Evolutionary conservation across 352 stramenopile species (phyloP).

Genomic region (Globisporangium abappressorium): DNA sequence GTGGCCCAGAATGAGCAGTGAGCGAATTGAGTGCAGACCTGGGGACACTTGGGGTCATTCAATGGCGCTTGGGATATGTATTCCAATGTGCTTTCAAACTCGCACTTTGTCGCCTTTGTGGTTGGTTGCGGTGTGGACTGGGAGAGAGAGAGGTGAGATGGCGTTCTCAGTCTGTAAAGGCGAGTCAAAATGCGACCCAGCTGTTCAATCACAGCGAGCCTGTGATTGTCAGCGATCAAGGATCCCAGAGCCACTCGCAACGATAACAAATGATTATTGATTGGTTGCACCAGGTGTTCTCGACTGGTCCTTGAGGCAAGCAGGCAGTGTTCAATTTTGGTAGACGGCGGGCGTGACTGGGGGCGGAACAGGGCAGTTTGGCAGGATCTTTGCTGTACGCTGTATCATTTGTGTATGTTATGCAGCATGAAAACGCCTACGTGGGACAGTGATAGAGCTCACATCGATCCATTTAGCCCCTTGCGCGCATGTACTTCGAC

Average conservation of each 20-base stretch:
- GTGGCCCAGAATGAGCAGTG: neutral
- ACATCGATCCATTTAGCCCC: too few species aligned
- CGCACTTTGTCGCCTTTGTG: neutral
- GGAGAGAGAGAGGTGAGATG: neutral
- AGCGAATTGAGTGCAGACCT: neutral
- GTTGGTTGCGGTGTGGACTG: neutral
- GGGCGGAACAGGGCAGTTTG: neutral
- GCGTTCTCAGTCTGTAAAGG: neutral
- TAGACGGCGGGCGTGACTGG: neutral
- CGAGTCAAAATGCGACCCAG: neutral
- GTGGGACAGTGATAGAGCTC: too few species aligned
- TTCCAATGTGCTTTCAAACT: neutral
- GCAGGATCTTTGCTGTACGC: too few species aligned
- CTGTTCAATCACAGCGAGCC: neutral
- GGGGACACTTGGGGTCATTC: neutral
- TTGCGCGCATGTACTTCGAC: too few species aligned
- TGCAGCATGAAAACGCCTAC: too few species aligned
- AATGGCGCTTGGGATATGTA: neutral
- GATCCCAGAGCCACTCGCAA: neutral
- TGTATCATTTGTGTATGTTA: too few species aligned
- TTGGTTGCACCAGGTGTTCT: neutral
- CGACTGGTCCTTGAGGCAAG: neutral
- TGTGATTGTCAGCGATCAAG: neutral
- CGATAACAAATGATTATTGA: neutral
- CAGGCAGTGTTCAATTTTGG: neutral